Percentiles rank a stretch among this genome's conserved stretches.
Conservation (phyloP, 2,329 filamentous ascomycete species). For the Pseudocercospora macadamiae region DNA sequence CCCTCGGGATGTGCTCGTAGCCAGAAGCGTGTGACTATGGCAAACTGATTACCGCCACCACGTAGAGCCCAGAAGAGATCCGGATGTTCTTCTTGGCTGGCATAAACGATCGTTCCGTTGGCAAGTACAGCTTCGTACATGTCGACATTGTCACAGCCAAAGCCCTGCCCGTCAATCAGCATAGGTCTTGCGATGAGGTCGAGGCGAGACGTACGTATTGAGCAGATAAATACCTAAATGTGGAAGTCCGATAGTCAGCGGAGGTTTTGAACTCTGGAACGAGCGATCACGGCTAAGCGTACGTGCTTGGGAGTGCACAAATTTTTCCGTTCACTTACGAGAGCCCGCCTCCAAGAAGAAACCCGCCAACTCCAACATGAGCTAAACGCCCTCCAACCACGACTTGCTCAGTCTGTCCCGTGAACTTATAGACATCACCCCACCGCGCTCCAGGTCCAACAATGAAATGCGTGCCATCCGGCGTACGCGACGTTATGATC, state of each 20-base stretch:
- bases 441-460: slow-evolving; percentile 26
- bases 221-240: slow-evolving; percentile 23
- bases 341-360: slow-evolving; percentile 24
- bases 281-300: no score
- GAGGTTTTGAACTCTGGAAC: no score
- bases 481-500: slow-evolving; percentile 37
- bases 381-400: slow-evolving; percentile 23
- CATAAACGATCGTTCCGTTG: slow-evolving; percentile 53
- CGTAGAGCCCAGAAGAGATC: slow-evolving; percentile 58
- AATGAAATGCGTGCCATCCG: slow-evolving; percentile 24
- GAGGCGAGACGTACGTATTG: slow-evolving; percentile 18
- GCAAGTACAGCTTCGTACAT: slow-evolving; percentile 54
- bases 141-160: slow-evolving; percentile 24
- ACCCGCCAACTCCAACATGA: slow-evolving; percentile 23
- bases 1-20: slow-evolving; percentile 28
- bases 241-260: no score
- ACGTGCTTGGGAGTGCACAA: no score
- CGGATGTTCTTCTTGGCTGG: slow-evolving; percentile 45
- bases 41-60: slow-evolving; percentile 55
- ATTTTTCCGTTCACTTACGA: no score
- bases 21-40: slow-evolving; percentile 27
- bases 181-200: neutral
- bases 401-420: slow-evolving; percentile 23
- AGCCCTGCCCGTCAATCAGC: slow-evolving; percentile 1
- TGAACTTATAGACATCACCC: slow-evolving; percentile 27